Percentiles rank a stretch among this genome's conserved stretches.
Evolutionary conservation across 768 basidiomycete genomes (phyloP).

Genomic region (Russula abietina): DNA sequence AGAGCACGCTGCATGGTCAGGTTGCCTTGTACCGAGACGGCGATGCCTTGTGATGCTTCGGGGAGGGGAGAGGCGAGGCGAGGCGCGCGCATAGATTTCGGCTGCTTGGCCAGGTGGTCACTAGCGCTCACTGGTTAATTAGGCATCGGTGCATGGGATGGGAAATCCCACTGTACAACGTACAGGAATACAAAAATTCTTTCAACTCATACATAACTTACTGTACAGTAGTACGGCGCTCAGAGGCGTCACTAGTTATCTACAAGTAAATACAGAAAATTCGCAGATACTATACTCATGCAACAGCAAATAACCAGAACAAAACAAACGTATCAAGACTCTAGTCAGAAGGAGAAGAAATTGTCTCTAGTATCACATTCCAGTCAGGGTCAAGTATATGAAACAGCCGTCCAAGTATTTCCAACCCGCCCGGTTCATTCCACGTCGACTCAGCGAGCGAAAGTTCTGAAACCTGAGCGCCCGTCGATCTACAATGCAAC

Average conservation of each 20-base stretch:
- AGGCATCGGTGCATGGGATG: no score
- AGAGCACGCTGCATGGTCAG: no score
- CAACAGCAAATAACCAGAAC: neutral
- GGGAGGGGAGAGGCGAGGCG: no score
- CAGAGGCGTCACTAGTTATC: neutral
- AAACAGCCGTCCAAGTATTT: neutral
- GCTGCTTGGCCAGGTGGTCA: no score
- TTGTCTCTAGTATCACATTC: neutral
- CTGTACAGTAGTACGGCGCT: neutral
- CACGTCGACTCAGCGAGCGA: neutral
- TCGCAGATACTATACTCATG: neutral
- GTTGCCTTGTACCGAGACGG: no score
- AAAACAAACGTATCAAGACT: neutral
- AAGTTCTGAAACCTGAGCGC: neutral
- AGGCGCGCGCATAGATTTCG: no score
- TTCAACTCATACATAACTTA: neutral
- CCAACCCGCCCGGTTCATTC: slow-evolving; percentile 8
- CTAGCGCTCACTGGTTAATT: no score
- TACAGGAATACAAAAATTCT: neutral
- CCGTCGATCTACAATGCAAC: neutral
- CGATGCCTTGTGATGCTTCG: no score
- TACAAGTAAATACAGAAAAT: neutral
- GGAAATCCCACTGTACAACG: no score
- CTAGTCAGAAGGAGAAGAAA: neutral
- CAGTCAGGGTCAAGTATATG: slow-evolving; percentile 6